phyloP scores from a whole-genome alignment of 1,284 basidiomycete species.

The Rhodotorula sp. region DNA sequence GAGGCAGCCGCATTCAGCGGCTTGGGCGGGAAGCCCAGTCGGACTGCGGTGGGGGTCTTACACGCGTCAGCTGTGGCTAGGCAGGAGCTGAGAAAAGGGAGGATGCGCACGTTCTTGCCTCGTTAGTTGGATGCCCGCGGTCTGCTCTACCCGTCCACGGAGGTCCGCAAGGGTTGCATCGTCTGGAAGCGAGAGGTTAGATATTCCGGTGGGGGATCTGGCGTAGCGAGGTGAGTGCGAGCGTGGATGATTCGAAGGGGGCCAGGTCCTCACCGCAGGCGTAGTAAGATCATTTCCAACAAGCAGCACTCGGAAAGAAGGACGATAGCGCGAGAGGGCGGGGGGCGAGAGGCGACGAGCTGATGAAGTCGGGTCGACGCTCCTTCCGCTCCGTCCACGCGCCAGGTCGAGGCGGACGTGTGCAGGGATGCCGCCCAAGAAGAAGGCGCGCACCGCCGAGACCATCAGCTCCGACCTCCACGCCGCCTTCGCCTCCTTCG shows the following conservation, averaged over 20 bases:
- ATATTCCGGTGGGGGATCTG: constrained; percentile 17
- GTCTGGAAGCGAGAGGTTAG: background rate
- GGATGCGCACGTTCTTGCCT: constrained; percentile 27
- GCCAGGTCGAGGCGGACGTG: too few relatives aligned
- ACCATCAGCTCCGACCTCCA: constrained; percentile 16
- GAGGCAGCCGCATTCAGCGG: background rate
- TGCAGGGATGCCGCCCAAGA: constrained; percentile 21
- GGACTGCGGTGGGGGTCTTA: constrained; percentile 18
- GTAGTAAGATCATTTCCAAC: background rate
- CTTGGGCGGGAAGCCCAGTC: constrained; percentile 34
- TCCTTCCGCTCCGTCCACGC: background rate
- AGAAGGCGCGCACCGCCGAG: background rate
- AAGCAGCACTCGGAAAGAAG: too few relatives aligned
- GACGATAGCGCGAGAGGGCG: background rate
- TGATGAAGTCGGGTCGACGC: background rate
- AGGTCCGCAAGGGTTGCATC: constrained; percentile 22
- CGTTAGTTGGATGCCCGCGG: constrained; percentile 2
- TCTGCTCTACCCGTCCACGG: background rate
- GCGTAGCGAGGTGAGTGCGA: background rate
- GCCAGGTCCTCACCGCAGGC: background rate
- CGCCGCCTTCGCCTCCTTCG: constrained; percentile 8
- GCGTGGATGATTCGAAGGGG: too few relatives aligned
- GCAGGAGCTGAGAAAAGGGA: too few relatives aligned
- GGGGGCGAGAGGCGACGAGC: background rate
- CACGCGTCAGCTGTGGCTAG: background rate